Evolutionary conservation across 1,284 basidiomycete species (phyloP).

Genomic region (Moesziomyces antarcticus): DNA sequence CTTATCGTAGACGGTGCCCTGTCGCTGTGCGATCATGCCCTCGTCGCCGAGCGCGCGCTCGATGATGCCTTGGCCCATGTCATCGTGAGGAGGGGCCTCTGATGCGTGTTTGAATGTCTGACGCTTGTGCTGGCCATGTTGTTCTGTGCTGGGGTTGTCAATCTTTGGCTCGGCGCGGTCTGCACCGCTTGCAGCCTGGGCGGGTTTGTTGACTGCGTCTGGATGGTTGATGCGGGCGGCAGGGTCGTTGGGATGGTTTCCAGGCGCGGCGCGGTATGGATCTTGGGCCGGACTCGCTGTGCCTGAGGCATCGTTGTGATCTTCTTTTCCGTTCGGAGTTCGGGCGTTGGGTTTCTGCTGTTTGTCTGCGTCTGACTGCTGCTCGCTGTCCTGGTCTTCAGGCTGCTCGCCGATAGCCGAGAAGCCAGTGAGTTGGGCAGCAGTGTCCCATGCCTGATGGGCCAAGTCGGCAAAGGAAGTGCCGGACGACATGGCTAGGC

Average conservation of each 20-base stretch:
- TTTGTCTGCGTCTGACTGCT: background rate
- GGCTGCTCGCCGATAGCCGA: conserved; percentile 13
- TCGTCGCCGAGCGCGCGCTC: conserved; percentile 45
- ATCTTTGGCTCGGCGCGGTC: conserved; percentile 1
- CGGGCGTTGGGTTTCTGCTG: background rate
- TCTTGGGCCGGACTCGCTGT: conserved; percentile 2
- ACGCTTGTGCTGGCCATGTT: background rate
- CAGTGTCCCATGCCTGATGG: conserved; percentile 49
- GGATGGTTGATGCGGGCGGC: conserved; percentile 44
- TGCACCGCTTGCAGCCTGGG: background rate
- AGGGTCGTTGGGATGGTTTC: conserved; percentile 50
- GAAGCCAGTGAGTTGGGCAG: conserved; percentile 28
- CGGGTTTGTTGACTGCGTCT: conserved; percentile 20
- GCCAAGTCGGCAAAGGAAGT: conserved; percentile 50
- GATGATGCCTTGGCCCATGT: conserved; percentile 46
- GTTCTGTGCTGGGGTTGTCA: background rate
- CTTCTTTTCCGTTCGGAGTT: background rate
- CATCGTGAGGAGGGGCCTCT: conserved; percentile 6
- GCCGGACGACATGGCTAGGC: conserved; percentile 33
- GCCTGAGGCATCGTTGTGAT: background rate
- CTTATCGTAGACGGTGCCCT: conserved; percentile 36
- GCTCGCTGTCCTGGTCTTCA: conserved; percentile 2
- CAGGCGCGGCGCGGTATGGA: conserved; percentile 34
- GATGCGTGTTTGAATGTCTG: conserved; percentile 8
- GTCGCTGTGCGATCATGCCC: conserved; percentile 35